These are phyloP conservation scores for Boletus eberwhitei DNA, from an alignment of 768 basidiomycete species.

Conservation along the genomic window DNA sequence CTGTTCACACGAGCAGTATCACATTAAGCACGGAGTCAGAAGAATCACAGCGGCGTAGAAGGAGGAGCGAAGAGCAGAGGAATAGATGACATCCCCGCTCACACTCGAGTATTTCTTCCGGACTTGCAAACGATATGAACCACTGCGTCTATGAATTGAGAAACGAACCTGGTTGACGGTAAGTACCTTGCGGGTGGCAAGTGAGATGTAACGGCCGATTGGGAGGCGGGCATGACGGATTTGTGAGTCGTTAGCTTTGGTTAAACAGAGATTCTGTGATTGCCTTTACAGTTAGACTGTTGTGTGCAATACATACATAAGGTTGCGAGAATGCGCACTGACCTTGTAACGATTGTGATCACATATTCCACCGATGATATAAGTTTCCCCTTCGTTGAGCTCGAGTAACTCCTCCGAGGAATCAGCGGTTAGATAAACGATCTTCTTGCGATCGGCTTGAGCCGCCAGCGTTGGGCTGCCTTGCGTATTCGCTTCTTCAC, in stretches of 20 bases:
- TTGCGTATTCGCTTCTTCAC: conserved; percentile 2
- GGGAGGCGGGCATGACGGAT: conserved; percentile 88
- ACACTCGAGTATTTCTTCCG: background rate
- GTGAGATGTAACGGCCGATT: conserved; percentile 85
- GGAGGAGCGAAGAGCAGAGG: background rate
- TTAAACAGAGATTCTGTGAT: conserved; percentile 77
- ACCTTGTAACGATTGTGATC: conserved; percentile 98
- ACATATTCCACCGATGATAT: conserved; percentile 93
- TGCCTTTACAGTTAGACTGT: conserved; percentile 15
- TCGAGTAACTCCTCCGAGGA: conserved; percentile 82
- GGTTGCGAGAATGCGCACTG: background rate
- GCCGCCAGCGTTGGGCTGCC: background rate
- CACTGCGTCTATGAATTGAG: background rate
- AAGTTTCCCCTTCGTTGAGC: conserved; percentile 79
- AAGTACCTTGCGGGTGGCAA: conserved; percentile 90
- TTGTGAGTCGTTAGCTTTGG: conserved; percentile 73
- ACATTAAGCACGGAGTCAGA: conserved; percentile 1
- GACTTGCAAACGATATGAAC: background rate
- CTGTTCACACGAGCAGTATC: conserved; percentile 22
- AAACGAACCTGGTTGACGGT: conserved; percentile 84
- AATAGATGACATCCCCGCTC: background rate
- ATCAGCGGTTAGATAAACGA: conserved; percentile 95
- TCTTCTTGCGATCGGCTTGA: conserved; percentile 39
- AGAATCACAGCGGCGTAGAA: background rate
- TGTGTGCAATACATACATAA: background rate